phyloP scores from a whole-genome alignment of 305 asterid species.

The Lippia alba region DNA sequence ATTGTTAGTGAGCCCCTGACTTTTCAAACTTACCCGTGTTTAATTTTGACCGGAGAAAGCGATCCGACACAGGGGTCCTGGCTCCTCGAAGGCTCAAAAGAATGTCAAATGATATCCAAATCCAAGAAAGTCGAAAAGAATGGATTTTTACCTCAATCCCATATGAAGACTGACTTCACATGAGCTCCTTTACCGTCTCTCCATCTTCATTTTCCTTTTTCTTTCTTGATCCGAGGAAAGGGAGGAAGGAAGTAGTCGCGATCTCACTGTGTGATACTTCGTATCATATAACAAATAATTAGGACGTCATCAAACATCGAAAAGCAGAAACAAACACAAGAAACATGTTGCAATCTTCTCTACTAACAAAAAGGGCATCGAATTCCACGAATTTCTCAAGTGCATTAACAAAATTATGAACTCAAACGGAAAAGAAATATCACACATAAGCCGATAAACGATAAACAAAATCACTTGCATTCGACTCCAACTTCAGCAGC shows the following conservation, averaged over 20 bases:
- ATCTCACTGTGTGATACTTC: no score
- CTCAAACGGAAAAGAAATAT: constrained; percentile 21
- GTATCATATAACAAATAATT: no score
- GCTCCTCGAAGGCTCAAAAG: not conserved
- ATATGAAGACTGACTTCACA: not conserved
- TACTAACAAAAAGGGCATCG: constrained; percentile 35
- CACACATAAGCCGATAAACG: constrained; percentile 29
- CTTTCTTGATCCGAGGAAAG: no score
- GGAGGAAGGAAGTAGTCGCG: no score
- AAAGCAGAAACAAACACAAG: constrained; percentile 19
- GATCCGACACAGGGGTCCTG: no score
- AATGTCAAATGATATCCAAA: constrained; percentile 27
- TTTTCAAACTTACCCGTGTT: no score
- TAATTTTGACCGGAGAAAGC: no score
- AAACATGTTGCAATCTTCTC: constrained; percentile 29
- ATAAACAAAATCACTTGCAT: constrained; percentile 56
- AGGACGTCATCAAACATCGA: not conserved
- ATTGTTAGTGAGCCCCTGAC: no score
- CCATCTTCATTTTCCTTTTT: not conserved
- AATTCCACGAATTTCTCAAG: constrained; percentile 38
- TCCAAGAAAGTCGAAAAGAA: not conserved
- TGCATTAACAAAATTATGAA: constrained; percentile 38
- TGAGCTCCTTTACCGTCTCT: constrained; percentile 19
- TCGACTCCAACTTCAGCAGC: constrained; percentile 97
- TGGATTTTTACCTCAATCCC: constrained; percentile 33